Percentiles rank a stretch among this genome's conserved stretches.
Evolutionary conservation across 2,329 filamentous ascomycete genomes (phyloP).

Genomic region (Torrubiellomyces zombiae): DNA sequence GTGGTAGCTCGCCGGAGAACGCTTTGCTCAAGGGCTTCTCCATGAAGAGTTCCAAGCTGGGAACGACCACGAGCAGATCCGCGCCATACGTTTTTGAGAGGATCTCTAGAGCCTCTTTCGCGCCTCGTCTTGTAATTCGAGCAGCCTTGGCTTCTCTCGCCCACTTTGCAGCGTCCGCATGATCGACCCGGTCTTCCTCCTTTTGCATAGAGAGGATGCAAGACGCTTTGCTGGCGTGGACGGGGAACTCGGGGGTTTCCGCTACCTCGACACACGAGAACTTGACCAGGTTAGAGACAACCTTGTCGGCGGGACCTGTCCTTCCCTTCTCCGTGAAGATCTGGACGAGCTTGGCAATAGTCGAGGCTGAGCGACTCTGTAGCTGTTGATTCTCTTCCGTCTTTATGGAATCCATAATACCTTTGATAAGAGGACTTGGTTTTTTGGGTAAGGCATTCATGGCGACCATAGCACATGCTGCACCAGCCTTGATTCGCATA

Average conservation of each 20-base stretch:
- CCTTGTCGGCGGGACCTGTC: conserved; percentile 79
- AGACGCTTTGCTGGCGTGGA: conserved; percentile 61
- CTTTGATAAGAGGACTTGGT: conserved; percentile 81
- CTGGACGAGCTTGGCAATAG: conserved; percentile 72
- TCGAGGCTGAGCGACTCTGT: conserved; percentile 70
- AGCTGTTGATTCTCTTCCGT: conserved; percentile 81
- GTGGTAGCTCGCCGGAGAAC: conserved; percentile 56
- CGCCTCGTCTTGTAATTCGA: conserved; percentile 76
- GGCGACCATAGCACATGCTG: conserved; percentile 77
- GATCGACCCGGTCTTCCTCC: conserved; percentile 88
- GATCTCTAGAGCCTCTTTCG: conserved; percentile 86
- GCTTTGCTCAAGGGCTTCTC: conserved; percentile 62
- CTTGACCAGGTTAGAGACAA: conserved; percentile 88
- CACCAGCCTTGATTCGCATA: conserved; percentile 68
- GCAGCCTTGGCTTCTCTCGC: conserved; percentile 80
- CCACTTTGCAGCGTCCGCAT: conserved; percentile 78
- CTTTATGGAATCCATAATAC: conserved; percentile 96
- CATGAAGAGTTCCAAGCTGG: conserved; percentile 66
- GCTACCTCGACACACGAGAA: conserved; percentile 97
- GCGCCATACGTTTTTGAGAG: conserved; percentile 65
- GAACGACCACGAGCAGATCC: conserved; percentile 64
- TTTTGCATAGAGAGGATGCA: conserved; percentile 88
- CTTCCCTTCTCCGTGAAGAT: conserved; percentile 69
- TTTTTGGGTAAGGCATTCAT: conserved; percentile 83
- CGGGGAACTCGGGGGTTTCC: conserved; percentile 87